phyloP scores from a whole-genome alignment of 768 basidiomycete species.

The Pleurotus ostreatus region DNA sequence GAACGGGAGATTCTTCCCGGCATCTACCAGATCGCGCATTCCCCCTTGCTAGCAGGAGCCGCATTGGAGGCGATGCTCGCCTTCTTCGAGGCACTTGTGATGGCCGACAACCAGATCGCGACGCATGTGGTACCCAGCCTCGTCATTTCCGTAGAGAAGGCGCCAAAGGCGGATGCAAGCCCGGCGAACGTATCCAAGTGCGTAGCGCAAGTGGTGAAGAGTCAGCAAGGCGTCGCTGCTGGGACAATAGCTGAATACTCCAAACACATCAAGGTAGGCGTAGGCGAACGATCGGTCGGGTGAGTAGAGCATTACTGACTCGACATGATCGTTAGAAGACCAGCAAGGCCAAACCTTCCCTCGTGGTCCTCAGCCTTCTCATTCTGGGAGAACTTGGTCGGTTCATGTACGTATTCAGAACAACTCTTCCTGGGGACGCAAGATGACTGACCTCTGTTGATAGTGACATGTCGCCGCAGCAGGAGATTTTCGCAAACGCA shows the following conservation, averaged over 20 bases:
- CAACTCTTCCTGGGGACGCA: not conserved
- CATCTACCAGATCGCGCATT: constrained; percentile 70
- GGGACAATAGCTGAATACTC: constrained; percentile 84
- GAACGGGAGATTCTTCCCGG: constrained; percentile 65
- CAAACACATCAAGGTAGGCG: constrained; percentile 74
- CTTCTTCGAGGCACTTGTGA: constrained; percentile 82
- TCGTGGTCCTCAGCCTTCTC: constrained; percentile 79
- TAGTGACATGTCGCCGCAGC: constrained; percentile 84
- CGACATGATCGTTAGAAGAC: constrained; percentile 27
- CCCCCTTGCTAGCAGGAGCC: constrained; percentile 71
- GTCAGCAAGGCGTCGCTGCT: constrained; percentile 66
- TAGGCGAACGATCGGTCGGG: constrained; percentile 19
- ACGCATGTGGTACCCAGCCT: constrained; percentile 79
- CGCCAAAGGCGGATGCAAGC: constrained; percentile 51
- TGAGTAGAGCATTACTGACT: not conserved
- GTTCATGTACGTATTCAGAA: constrained; percentile 57
- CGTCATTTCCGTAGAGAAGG: constrained; percentile 62
- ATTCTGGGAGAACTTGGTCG: constrained; percentile 93
- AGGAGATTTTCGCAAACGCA: constrained; percentile 71
- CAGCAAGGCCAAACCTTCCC: constrained; percentile 61
- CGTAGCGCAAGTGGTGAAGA: constrained; percentile 77
- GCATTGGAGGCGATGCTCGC: constrained; percentile 77
- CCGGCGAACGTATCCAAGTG: constrained; percentile 79
- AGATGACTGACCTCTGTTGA: constrained; percentile 3
- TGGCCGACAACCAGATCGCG: constrained; percentile 79